Conservation (phyloP, 169 alveolate species). For the Eimeria brunetti region DNA sequence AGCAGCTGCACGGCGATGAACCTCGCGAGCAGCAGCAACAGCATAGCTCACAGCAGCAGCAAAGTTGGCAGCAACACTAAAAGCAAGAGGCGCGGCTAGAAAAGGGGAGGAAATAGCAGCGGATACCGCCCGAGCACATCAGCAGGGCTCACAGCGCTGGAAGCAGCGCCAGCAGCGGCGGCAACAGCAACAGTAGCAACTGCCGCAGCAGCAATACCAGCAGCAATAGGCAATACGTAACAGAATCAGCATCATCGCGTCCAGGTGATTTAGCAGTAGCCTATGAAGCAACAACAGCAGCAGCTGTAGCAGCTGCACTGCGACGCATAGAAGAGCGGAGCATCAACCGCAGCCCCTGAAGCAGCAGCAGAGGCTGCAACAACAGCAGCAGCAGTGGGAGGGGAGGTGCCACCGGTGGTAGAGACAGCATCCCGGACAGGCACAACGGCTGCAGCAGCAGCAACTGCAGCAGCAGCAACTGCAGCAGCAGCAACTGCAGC, state of each 20-base stretch:
- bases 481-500: slow-evolving; percentile 23
- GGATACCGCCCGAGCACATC: background rate
- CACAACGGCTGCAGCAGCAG: slow-evolving; percentile 10
- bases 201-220: background rate
- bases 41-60: background rate
- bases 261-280: no score
- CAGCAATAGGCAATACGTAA: background rate
- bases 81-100: background rate
- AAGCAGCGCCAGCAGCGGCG: background rate
- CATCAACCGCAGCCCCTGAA: background rate
- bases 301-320: background rate
- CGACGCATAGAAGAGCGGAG: background rate
- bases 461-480: slow-evolving; percentile 17
- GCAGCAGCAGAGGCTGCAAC: slow-evolving; percentile 11
- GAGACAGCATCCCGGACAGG: background rate
- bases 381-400: background rate
- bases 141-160: background rate
- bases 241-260: background rate
- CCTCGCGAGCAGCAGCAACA: background rate
- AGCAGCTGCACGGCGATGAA: background rate
- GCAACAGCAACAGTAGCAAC: background rate
- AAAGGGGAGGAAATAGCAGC: background rate
- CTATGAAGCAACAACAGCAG: background rate
- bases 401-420: background rate
- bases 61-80: background rate